phyloP scores from a whole-genome alignment of 192 early-diverging fungal species.

The Umbelopsis vinacea region DNA sequence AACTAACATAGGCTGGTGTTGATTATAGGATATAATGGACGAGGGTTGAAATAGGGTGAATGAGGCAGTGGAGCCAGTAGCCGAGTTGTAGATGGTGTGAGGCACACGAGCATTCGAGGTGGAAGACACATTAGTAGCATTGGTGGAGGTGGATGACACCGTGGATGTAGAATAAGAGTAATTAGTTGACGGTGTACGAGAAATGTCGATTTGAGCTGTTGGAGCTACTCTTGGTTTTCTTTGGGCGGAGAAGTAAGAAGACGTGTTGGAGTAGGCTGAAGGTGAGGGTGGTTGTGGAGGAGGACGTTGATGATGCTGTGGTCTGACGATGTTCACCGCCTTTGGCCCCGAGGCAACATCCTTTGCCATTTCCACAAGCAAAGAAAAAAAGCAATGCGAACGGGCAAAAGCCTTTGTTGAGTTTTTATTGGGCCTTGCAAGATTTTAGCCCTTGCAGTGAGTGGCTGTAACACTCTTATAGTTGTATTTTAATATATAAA shows the following conservation, averaged over 20 bases:
- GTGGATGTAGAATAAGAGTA: slow-evolving; percentile 34
- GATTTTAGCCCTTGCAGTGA: not conserved
- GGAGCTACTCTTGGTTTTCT: slow-evolving; percentile 20
- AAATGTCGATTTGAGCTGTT: slow-evolving; percentile 12
- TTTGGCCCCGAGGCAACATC: slow-evolving; percentile 31
- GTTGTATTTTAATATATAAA: not conserved
- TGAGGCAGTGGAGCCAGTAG: slow-evolving; percentile 10
- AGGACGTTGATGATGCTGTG: slow-evolving; percentile 19
- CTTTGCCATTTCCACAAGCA: slow-evolving; percentile 19
- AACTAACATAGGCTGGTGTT: not conserved
- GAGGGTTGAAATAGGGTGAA: slow-evolving; percentile 2
- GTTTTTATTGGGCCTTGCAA: slow-evolving; percentile 8
- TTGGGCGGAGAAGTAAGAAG: slow-evolving; percentile 23
- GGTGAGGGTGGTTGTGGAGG: slow-evolving; percentile 17
- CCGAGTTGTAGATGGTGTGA: slow-evolving; percentile 28
- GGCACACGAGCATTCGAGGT: slow-evolving; percentile 24
- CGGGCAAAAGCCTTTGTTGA: not conserved
- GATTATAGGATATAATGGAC: slow-evolving; percentile 1
- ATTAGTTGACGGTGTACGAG: not conserved
- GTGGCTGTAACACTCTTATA: not conserved
- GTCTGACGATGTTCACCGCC: slow-evolving; percentile 41
- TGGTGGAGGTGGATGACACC: slow-evolving; percentile 30
- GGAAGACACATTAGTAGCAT: slow-evolving; percentile 26
- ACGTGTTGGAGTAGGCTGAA: slow-evolving; percentile 13
- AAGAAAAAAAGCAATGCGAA: slow-evolving; percentile 17